Base-by-base conservation (phyloP, 176 grass and related monocot genomes). In the Rhynchospora pubera region DNA sequence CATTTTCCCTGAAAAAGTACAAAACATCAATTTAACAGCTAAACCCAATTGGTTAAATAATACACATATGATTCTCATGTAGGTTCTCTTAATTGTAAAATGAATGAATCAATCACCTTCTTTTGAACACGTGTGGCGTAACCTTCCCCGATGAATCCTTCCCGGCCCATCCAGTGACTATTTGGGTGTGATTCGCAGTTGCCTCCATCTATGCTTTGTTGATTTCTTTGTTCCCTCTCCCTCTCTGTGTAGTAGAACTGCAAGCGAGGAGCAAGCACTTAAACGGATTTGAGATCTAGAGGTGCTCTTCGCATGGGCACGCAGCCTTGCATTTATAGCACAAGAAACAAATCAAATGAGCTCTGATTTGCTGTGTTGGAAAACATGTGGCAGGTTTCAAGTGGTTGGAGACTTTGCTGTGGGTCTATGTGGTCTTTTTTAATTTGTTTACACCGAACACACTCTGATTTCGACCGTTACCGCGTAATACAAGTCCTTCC, bases 131-230 rank as follows among this genome's bases (percentile, higher is more conserved):
- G 32, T 84, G 91, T 0, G 95, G 95, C 21, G 65, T 63, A 0
- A 98, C 50, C 74, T 91, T 85, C 70, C 95, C 90, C 1, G 84
- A 82, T 5, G 86, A 70, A 80, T 93, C 48, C 87, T 77, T 93
- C 45, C 87, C 95, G 1, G 92, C 95, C 95, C 95, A 98, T 5
- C 95, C 92, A 0, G 45, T 6, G 15, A 93, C 95, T 1, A 67
- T 79, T 85, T 93, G 90, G 0, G 92, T 94, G 69, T 98, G 90
- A 46, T 91, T 93, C 0, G 84, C 79, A 0, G 90, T 94, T 2
- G 82, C 73, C 83, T 94, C 90, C 87, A 92, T 76, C 11, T 0
- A 61, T 7, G n/a, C 6, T 23, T 61, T 61, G 58, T 22, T 61
- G 9, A 61, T 65, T 34, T 34, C 18, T 48, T 48, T 9, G 48